Conservation (phyloP, 495 filamentous ascomycete genomes). For the Tuber melanosporum region DNA sequence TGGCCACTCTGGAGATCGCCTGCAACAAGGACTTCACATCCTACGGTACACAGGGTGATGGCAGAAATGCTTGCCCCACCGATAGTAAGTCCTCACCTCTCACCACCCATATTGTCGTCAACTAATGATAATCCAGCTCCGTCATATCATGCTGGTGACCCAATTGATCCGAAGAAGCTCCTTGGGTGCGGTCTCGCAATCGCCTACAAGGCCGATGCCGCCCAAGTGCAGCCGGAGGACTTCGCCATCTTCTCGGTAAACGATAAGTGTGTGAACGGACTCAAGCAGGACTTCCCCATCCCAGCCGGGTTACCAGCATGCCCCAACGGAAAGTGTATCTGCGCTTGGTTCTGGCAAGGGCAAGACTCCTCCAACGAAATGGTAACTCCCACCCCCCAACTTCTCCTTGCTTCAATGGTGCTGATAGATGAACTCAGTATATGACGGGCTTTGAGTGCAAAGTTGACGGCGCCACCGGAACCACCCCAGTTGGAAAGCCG, state of each 20-base stretch:
- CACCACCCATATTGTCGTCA: slow-evolving; percentile 47
- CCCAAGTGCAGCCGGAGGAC: slow-evolving; percentile 50
- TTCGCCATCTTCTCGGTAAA: slow-evolving; percentile 51
- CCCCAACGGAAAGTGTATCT: slow-evolving; percentile 50
- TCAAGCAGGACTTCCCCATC: slow-evolving; percentile 46
- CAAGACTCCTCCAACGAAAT: slow-evolving; percentile 45
- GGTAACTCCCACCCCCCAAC: slow-evolving; percentile 44
- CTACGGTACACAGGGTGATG: slow-evolving; percentile 48
- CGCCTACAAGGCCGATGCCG: slow-evolving; percentile 48
- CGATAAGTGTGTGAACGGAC: slow-evolving; percentile 40
- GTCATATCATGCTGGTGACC: slow-evolving; percentile 46
- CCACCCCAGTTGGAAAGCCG: slow-evolving; percentile 44
- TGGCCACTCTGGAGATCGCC: slow-evolving; percentile 52
- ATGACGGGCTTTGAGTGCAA: slow-evolving; percentile 55
- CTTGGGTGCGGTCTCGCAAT: slow-evolving; percentile 54
- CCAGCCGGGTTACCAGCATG: slow-evolving; percentile 49
- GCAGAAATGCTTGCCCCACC: slow-evolving; percentile 46
- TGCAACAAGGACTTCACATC: slow-evolving; percentile 51
- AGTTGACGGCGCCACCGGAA: slow-evolving; percentile 47
- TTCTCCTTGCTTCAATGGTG: neutral
- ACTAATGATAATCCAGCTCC: slow-evolving; percentile 41
- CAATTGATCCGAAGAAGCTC: slow-evolving; percentile 44
- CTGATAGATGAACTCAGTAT: slow-evolving; percentile 38
- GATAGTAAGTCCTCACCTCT: slow-evolving; percentile 40
- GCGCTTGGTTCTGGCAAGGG: slow-evolving; percentile 56